phyloP scores from a whole-genome alignment of 345 rosid species.

The Corymbia maculata region DNA sequence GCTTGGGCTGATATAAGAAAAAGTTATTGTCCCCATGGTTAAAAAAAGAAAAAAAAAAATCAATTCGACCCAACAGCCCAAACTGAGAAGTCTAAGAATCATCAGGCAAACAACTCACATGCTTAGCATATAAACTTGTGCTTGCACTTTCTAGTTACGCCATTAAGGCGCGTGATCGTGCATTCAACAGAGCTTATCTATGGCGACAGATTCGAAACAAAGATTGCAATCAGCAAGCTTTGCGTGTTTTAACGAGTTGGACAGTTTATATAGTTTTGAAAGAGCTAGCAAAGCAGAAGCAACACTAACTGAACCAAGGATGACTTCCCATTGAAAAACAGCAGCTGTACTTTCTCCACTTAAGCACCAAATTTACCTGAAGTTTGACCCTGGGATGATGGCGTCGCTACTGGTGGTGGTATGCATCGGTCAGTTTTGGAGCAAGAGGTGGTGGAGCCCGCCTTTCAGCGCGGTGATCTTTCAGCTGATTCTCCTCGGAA shows the following conservation, averaged over 20 bases:
- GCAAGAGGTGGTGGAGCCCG: constrained; percentile 32
- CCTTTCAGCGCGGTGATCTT: constrained; percentile 13
- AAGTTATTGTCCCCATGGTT: not conserved
- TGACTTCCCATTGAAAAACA: constrained; percentile 68
- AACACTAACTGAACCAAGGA: constrained; percentile 53
- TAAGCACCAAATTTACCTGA: constrained; percentile 3
- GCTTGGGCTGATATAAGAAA: not conserved
- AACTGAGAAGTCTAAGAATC: not conserved
- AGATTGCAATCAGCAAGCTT: accelerated
- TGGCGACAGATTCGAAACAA: not conserved
- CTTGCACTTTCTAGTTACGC: not conserved
- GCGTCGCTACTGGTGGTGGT: constrained; percentile 31
- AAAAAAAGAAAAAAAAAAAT: too few relatives aligned
- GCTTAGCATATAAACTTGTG: not conserved
- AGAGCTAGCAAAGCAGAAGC: not conserved
- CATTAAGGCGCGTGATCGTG: not conserved
- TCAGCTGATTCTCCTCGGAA: not conserved
- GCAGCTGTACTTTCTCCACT: constrained; percentile 20
- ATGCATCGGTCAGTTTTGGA: constrained; percentile 10
- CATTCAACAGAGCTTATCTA: not conserved
- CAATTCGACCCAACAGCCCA: not conserved
- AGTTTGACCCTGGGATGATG: constrained; percentile 34
- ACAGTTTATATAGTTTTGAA: not conserved
- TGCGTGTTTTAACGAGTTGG: not conserved
- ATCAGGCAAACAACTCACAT: not conserved